Evolutionary conservation across 345 rosid species (phyloP).

Genomic region (Erucastrum elatum): DNA sequence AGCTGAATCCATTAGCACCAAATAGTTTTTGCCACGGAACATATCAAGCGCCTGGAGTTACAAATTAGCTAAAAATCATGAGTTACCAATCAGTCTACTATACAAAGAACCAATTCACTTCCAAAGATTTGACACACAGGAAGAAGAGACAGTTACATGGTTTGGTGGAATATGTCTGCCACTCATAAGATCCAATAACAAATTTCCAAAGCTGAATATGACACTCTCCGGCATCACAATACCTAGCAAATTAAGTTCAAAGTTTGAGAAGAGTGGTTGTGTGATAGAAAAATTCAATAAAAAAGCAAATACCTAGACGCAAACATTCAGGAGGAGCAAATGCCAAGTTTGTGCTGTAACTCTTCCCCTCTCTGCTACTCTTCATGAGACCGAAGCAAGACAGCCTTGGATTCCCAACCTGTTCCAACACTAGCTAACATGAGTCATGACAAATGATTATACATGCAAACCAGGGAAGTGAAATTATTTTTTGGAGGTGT

Average conservation of each 20-base stretch:
- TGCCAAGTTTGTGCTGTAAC: constrained; percentile 92
- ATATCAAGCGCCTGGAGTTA: constrained; percentile 87
- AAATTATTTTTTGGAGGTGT: no score
- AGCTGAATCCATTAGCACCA: constrained; percentile 95
- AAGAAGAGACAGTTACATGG: constrained; percentile 57
- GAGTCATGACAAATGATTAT: background rate
- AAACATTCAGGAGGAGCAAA: constrained; percentile 98
- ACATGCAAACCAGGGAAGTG: background rate
- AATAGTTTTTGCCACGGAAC: constrained; percentile 85
- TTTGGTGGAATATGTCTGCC: constrained; percentile 98
- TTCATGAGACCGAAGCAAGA: constrained; percentile 97
- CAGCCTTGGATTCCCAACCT: constrained; percentile 83
- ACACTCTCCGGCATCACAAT: constrained; percentile 92
- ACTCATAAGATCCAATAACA: constrained; percentile 91
- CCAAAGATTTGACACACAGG: background rate
- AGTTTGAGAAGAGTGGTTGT: background rate
- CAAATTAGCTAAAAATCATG: background rate
- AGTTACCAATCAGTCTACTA: background rate
- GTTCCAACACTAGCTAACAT: background rate
- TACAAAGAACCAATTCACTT: background rate
- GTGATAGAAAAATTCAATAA: no score
- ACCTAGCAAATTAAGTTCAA: constrained; percentile 54
- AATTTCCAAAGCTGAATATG: constrained; percentile 92
- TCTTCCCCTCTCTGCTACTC: constrained; percentile 93
- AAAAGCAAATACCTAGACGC: constrained; percentile 57